phyloP scores from a whole-genome alignment of 1,284 basidiomycete genomes.

The Inonotus hispidus region DNA sequence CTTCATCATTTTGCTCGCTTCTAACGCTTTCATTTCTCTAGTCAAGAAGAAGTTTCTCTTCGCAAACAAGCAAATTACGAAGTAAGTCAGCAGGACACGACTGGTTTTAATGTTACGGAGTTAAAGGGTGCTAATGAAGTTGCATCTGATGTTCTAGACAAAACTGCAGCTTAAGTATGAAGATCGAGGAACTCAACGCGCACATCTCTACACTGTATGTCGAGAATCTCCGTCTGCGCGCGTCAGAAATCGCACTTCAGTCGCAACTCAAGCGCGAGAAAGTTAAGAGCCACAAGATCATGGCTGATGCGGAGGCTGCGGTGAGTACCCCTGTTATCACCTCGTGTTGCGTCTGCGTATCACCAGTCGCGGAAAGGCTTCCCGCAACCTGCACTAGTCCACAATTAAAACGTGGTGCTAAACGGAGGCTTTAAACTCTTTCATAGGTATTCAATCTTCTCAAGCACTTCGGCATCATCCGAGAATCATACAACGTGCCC shows the following conservation, averaged over 20 bases:
- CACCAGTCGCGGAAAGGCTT: neutral
- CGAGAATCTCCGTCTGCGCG: constrained; percentile 74
- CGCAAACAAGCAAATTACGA: constrained; percentile 85
- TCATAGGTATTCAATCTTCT: constrained; percentile 54
- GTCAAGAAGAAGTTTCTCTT: constrained; percentile 88
- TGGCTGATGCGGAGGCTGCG: constrained; percentile 66
- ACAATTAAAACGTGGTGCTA: neutral
- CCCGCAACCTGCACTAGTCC: neutral
- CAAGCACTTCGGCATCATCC: constrained; percentile 59
- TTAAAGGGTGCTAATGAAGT: constrained; percentile 4
- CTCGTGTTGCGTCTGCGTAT: neutral
- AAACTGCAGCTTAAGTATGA: constrained; percentile 75
- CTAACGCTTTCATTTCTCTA: constrained; percentile 29
- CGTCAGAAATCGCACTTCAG: constrained; percentile 69
- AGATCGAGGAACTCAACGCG: constrained; percentile 76
- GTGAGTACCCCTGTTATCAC: constrained; percentile 38
- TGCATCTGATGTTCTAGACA: constrained; percentile 43
- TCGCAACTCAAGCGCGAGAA: constrained; percentile 73
- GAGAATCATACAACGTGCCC: constrained; percentile 50
- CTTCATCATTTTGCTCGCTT: constrained; percentile 5
- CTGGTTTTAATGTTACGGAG: neutral
- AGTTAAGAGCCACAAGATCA: constrained; percentile 64
- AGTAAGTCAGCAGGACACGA: constrained; percentile 44
- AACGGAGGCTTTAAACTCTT: neutral
- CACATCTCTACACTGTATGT: constrained; percentile 73